These are phyloP conservation scores for Aspergillus carbonarius DNA, from an alignment of 2,329 filamentous ascomycete species.

Conservation along the genomic window DNA sequence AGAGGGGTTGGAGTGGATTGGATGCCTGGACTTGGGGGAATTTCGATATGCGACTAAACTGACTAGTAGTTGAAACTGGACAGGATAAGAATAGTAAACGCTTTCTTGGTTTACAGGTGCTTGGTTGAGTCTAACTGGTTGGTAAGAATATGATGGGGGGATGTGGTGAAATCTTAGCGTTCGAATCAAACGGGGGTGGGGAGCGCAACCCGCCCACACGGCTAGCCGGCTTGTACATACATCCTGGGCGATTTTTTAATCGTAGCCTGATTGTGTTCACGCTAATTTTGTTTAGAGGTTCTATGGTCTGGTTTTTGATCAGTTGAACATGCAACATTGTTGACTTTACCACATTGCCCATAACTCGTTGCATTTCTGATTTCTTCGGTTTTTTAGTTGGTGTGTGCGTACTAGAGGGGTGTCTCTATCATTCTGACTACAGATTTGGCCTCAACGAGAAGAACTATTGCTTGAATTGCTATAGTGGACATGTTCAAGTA, in stretches of 20 bases:
- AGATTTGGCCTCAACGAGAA: neutral
- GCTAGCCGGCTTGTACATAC: neutral
- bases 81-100: neutral
- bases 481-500: neutral
- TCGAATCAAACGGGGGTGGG: neutral
- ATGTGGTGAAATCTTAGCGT: neutral
- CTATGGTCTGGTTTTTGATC: neutral
- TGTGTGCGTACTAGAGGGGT: neutral
- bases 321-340: neutral
- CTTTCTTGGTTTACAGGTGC: neutral
- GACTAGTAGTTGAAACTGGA: neutral
- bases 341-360: neutral
- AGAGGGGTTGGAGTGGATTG: no score
- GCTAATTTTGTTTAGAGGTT: neutral
- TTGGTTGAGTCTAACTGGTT: no score
- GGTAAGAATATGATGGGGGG: neutral
- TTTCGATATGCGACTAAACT: neutral
- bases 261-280: neutral
- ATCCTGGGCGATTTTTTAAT: neutral
- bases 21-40: neutral
- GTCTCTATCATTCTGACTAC: neutral
- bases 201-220: neutral
- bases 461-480: neutral
- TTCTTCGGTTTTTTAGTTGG: neutral
- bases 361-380: neutral